phyloP scores from a whole-genome alignment of 2,329 filamentous ascomycete genomes.

The Neofusicoccum umdonicola region DNA sequence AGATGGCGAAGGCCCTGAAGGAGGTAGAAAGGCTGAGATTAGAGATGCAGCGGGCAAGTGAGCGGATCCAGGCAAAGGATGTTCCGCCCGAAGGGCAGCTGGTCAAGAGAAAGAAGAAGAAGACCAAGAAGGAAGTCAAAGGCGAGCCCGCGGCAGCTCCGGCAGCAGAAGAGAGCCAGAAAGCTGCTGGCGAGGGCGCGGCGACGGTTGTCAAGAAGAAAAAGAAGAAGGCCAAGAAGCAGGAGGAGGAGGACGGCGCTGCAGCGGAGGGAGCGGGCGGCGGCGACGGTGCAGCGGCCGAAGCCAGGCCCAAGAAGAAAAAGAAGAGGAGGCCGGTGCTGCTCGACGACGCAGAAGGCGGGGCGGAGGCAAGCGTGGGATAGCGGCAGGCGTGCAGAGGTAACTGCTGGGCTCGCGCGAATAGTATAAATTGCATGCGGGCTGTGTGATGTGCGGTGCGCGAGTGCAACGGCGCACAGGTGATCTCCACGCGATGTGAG shows the following conservation, averaged over 20 bases:
- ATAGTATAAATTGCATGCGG: not conserved
- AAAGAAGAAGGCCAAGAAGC: slow-evolving; percentile 42
- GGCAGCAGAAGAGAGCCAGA: slow-evolving; percentile 19
- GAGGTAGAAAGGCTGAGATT: slow-evolving; percentile 83
- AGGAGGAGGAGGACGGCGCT: slow-evolving; percentile 16
- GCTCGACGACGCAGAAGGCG: slow-evolving; percentile 4
- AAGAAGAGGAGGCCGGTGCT: slow-evolving; percentile 39
- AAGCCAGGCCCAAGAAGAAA: slow-evolving; percentile 37
- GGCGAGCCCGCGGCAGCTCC: slow-evolving; percentile 26
- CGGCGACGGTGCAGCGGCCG: slow-evolving; percentile 20
- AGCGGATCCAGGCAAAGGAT: slow-evolving; percentile 70
- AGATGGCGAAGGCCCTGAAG: slow-evolving; percentile 84
- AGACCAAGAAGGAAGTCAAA: slow-evolving; percentile 59
- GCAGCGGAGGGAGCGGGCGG: slow-evolving; percentile 22
- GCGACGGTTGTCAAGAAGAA: slow-evolving; percentile 31
- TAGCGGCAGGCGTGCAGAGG: not conserved
- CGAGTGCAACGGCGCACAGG: not conserved
- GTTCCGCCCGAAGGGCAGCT: slow-evolving; percentile 64
- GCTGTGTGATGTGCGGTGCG: not conserved
- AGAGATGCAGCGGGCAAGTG: slow-evolving; percentile 83
- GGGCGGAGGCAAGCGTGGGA: not conserved
- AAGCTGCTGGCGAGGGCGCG: slow-evolving; percentile 14
- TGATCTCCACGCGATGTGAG: not conserved
- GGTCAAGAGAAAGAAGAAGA: slow-evolving; percentile 59
- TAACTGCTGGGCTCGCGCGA: not conserved